phyloP scores from a whole-genome alignment of 2,329 filamentous ascomycete species.

The Myrmaecium sp. region DNA sequence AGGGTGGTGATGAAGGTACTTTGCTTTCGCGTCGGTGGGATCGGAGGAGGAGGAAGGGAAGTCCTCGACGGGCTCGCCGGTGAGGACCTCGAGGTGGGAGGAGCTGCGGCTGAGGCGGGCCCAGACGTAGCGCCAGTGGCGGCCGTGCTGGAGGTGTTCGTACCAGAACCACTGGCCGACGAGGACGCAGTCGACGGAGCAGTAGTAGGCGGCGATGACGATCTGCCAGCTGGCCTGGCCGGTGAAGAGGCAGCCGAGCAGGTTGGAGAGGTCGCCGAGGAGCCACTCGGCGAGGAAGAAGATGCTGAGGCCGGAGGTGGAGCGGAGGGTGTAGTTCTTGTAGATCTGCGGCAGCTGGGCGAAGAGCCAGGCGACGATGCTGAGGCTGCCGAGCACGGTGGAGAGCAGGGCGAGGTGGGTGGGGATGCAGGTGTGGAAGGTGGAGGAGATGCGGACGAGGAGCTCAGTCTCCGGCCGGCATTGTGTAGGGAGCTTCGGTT shows the following conservation, averaged over 20 bases:
- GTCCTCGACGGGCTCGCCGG: no score
- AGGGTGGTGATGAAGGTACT: slow-evolving; percentile 8
- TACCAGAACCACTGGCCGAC: slow-evolving; percentile 52
- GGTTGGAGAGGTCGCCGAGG: slow-evolving; percentile 44
- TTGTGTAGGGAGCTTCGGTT: slow-evolving; percentile 34
- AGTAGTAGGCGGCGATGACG: slow-evolving; percentile 47
- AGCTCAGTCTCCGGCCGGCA: slow-evolving; percentile 44
- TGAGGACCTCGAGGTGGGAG: not conserved
- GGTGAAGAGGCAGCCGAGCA: slow-evolving; percentile 45
- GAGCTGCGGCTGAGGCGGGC: no score
- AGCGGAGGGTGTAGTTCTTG: slow-evolving; percentile 48
- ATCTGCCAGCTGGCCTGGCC: slow-evolving; percentile 51
- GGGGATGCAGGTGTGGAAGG: slow-evolving; percentile 46
- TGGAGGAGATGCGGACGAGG: slow-evolving; percentile 38
- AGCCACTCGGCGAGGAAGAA: slow-evolving; percentile 52
- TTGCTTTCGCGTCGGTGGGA: slow-evolving; percentile 2
- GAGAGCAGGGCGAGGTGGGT: slow-evolving; percentile 46
- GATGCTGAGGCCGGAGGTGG: slow-evolving; percentile 46
- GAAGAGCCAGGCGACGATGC: slow-evolving; percentile 52
- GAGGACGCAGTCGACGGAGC: slow-evolving; percentile 45
- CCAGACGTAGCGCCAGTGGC: slow-evolving; percentile 23
- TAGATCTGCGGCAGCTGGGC: slow-evolving; percentile 53
- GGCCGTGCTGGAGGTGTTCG: slow-evolving; percentile 36
- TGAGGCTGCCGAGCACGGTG: slow-evolving; percentile 41
- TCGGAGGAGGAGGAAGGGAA: no score